These are phyloP conservation scores for Spathaspora sp. DNA, from an alignment of 1,139 yeast genomes.

Conservation along the genomic window DNA sequence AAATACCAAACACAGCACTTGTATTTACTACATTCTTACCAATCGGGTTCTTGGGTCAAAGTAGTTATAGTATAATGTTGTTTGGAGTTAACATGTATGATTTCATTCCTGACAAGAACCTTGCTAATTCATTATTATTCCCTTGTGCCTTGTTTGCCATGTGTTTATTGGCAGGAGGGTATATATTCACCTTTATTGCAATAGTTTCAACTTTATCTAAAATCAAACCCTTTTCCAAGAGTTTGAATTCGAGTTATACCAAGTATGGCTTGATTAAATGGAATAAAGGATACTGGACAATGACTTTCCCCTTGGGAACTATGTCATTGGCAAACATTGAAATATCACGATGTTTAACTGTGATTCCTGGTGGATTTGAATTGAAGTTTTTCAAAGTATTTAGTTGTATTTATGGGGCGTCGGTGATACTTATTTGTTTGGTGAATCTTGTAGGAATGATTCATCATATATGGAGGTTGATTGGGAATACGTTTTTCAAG, in stretches of 20 bases:
- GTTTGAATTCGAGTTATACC: constrained; percentile 21
- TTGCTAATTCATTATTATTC: constrained; percentile 14
- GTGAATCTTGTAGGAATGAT: constrained; percentile 10
- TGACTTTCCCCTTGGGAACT: constrained; percentile 89
- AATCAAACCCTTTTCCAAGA: constrained; percentile 27
- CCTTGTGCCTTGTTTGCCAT: constrained; percentile 35
- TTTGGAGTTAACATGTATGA: constrained; percentile 45
- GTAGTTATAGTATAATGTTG: constrained; percentile 62
- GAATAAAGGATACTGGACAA: constrained; percentile 74
- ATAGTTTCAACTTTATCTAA: constrained; percentile 41
- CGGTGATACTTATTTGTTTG: constrained; percentile 21
- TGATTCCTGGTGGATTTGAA: constrained; percentile 6
- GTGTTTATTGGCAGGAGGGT: constrained; percentile 57
- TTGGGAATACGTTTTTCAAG: not conserved
- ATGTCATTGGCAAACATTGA: constrained; percentile 62
- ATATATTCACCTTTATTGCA: constrained; percentile 60
- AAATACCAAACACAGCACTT: constrained; percentile 11
- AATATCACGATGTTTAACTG: constrained; percentile 40
- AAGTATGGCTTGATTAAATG: constrained; percentile 39
- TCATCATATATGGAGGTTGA: not conserved
- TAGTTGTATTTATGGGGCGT: constrained; percentile 58
- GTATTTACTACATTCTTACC: constrained; percentile 24
- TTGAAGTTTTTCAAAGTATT: constrained; percentile 54
- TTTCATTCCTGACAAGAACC: constrained; percentile 15
- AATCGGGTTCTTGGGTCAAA: constrained; percentile 64